A percentile compares a stretch with the other conserved stretches of the same genome.
Conservation (phyloP, 1,284 basidiomycete genomes). For the Melampsora americana region DNA sequence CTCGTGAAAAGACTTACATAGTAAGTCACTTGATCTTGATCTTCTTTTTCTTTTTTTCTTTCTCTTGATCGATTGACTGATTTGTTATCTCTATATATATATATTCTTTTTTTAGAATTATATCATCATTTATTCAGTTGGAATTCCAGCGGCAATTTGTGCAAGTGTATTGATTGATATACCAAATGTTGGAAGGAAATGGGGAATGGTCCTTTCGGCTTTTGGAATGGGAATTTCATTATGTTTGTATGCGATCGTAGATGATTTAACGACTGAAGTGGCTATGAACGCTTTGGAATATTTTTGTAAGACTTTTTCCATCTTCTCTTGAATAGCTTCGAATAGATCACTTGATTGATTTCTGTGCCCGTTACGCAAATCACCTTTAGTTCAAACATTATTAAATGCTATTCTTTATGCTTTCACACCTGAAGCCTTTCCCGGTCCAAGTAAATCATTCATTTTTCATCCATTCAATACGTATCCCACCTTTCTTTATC, state of each 20-base stretch:
- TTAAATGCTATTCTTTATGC: conserved; percentile 8
- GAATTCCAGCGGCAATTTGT: neutral
- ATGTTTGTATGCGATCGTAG: conserved; percentile 3
- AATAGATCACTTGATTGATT: neutral
- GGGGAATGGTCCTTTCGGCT: conserved; percentile 6
- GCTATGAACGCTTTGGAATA: conserved; percentile 5
- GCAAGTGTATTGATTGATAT: conserved; percentile 3
- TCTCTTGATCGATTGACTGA: neutral
- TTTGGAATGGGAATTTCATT: conserved; percentile 2
- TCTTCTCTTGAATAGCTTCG: too few species aligned
- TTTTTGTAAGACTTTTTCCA: conserved; percentile 1
- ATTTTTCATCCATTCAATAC: neutral
- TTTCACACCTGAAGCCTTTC: conserved; percentile 8
- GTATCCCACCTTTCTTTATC: neutral
- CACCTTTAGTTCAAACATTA: neutral
- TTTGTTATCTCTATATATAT: too few species aligned
- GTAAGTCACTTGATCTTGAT: neutral
- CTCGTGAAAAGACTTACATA: conserved; percentile 1
- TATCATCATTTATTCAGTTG: conserved; percentile 8
- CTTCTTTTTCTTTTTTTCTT: neutral
- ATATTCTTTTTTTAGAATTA: neutral
- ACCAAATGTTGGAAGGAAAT: conserved; percentile 6
- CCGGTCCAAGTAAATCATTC: neutral
- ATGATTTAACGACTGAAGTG: neutral
- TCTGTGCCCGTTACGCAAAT: neutral